Evolutionary conservation across 306 rosid species (phyloP), one percentile per base, ranked within the genome.

Genomic region (Cucumis cinereus): DNA sequence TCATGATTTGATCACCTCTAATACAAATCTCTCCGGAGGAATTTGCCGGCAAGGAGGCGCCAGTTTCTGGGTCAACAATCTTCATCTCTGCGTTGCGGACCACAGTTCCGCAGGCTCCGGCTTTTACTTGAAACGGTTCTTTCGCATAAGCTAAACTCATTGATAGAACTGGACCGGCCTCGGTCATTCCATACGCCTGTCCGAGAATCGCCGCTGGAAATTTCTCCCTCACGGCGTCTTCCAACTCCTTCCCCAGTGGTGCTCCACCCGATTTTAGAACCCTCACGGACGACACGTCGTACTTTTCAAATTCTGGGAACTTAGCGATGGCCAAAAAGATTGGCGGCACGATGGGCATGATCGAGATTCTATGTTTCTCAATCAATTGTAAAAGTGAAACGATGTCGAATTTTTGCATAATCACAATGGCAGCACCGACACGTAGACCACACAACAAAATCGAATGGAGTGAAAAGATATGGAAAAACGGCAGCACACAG

Each of bases 161-260:
- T 0, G 89, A 8, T 5, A 93, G 74, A 67, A 89, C 91, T n/a
- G 97, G 92, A 1, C 98, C 97, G 1, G 89, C 98, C 79, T 93
- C 98, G 3, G 98, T 93, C 98, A 93, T 93, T 6, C 98, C 98
- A 26, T 91, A 91, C 7, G 97, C 98, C 89, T 92, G 96, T 5
- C 96, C 98, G 36, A 93, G 85, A 24, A 75, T 83, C 23, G 90
- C 96, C 8, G 77, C 66, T 0, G 98, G 97, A 74, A 93, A 91
- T 74, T 89, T 88, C 20, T 87, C 77, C 40, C 82, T 77, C 22
- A 93, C 77, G 0, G 87, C 49, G 26, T 93, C 83, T 43, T 91
- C 90, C 3, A 91, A 84, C 70, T 93, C 93, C 78, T 89, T 89
- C 4, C 96, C 92, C 4, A 93, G 82, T 0, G 98, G 98, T 0